phyloP scores from a whole-genome alignment of 192 early-diverging fungal species.

The Glomus cerebriforme region DNA sequence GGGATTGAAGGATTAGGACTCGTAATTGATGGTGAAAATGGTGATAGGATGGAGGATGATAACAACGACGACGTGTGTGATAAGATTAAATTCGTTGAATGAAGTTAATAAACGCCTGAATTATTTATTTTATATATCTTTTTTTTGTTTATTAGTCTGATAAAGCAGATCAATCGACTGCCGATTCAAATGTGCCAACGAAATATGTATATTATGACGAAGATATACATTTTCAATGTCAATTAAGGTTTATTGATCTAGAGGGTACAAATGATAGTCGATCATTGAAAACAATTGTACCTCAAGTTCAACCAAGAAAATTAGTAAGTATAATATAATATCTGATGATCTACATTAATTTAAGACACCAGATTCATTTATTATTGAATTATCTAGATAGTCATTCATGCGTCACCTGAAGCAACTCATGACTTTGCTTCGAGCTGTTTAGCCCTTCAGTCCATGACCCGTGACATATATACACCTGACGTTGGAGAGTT shows the following conservation, averaged over 20 bases:
- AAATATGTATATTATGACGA: constrained; percentile 72
- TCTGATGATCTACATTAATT: constrained; percentile 1
- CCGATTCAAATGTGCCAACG: constrained; percentile 69
- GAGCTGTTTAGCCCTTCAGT: constrained; percentile 61
- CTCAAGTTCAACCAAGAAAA: constrained; percentile 77
- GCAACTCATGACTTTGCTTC: constrained; percentile 67
- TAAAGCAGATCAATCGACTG: constrained; percentile 45
- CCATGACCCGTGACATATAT: constrained; percentile 84
- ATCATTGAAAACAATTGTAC: constrained; percentile 84
- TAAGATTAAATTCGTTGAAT: background rate
- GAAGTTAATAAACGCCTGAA: background rate
- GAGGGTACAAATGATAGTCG: constrained; percentile 89
- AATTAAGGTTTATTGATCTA: constrained; percentile 84
- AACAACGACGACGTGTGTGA: constrained; percentile 29
- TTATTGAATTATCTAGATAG: constrained; percentile 46
- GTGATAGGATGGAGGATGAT: constrained; percentile 31
- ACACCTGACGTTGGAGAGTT: constrained; percentile 80
- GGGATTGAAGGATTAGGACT: constrained; percentile 2
- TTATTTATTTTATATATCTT: background rate
- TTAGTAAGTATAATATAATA: constrained; percentile 53
- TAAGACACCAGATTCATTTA: background rate
- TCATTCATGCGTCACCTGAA: constrained; percentile 82
- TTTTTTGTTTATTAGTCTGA: constrained; percentile 14
- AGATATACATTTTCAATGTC: constrained; percentile 67
- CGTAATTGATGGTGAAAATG: constrained; percentile 33